Evolutionary conservation across 108 stramenopile species (phyloP), one percentile per base, ranked within the genome.

Genomic region (Fistulifera solaris): DNA sequence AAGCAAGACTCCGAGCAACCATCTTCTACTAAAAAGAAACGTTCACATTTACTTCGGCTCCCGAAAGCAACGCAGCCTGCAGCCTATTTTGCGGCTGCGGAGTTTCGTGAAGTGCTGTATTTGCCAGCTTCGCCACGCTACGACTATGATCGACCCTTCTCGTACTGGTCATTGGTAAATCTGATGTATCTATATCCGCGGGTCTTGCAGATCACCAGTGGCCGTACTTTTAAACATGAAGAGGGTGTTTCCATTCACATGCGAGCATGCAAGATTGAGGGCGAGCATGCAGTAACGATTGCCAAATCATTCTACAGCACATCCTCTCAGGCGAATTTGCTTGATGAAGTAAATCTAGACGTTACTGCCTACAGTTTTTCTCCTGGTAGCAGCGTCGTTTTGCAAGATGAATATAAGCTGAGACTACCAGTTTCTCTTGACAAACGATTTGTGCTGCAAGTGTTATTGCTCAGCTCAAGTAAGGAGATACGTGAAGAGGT

Each of bases 361-460:
- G 66, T 78, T 52, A 49, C 73, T n/a, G 38, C 48, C 1, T 57
- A 62, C 43, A 35, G 11, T 31, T 42, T 19, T 12, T 27, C 19
- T 12, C 1, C 41, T n/a, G 19, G 24, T 8, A 11, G 19, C 21
- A 28, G 22, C 13, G 22, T 28, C 15, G 22, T 24, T 10, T 35
- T 90, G 59, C 67, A 58, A 23, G 89, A 92, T 45, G 89, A 92
- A 62, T 61, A 85, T 27, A 92, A 92, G 62, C 35, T 92, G 55
- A 81, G 81, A 5, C 66, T 92, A 7, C 89, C 89, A 19, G 42
- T 65, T 45, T 50, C 87, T 47, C 2, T 8, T 1, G 44, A 42
- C 10, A 48, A 26, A 16, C 49, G 38, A 12, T 16, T 17, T 28
- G 22, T 18, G 25, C 24, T 45, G 44, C 19, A 45, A 11, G 16